phyloP scores from a whole-genome alignment of 345 rosid genomes.

The Syzygium aqueum region DNA sequence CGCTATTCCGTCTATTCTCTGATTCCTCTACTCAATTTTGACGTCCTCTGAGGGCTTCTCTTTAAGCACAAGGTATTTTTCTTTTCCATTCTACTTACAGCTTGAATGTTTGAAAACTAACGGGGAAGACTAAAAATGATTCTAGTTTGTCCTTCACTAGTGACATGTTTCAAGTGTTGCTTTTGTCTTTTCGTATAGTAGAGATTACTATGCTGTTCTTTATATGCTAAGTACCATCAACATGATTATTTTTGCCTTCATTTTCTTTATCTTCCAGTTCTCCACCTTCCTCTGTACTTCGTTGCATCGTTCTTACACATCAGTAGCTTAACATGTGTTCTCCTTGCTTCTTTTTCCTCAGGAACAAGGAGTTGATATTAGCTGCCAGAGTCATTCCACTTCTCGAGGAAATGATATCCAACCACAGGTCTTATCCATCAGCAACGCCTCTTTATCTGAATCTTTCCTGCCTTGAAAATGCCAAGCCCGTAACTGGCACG shows the following conservation, averaged over 20 bases:
- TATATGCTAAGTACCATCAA: neutral
- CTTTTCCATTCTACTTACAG: neutral
- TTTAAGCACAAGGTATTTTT: neutral
- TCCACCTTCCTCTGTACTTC: neutral
- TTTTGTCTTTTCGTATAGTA: neutral
- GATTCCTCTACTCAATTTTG: neutral
- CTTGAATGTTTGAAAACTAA: neutral
- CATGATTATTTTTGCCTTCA: neutral
- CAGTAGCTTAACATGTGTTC: neutral
- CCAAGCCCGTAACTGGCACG: conserved; percentile 70
- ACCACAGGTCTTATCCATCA: conserved; percentile 36
- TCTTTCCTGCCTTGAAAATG: conserved; percentile 73
- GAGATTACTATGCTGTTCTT: neutral
- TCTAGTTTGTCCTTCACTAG: neutral
- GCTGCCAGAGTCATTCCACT: conserved; percentile 52
- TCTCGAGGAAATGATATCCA: conserved; percentile 69
- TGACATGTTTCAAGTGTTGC: neutral
- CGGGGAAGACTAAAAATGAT: neutral
- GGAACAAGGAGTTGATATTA: conserved; percentile 87
- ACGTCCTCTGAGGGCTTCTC: neutral
- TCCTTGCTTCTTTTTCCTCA: conserved; percentile 10
- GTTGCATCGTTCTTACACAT: neutral
- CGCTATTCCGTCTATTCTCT: neutral
- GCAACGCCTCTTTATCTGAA: conserved; percentile 90
- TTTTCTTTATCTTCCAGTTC: neutral